Conservation (phyloP, 1,284 basidiomycete genomes). For the Ceratobasidium theobromae region DNA sequence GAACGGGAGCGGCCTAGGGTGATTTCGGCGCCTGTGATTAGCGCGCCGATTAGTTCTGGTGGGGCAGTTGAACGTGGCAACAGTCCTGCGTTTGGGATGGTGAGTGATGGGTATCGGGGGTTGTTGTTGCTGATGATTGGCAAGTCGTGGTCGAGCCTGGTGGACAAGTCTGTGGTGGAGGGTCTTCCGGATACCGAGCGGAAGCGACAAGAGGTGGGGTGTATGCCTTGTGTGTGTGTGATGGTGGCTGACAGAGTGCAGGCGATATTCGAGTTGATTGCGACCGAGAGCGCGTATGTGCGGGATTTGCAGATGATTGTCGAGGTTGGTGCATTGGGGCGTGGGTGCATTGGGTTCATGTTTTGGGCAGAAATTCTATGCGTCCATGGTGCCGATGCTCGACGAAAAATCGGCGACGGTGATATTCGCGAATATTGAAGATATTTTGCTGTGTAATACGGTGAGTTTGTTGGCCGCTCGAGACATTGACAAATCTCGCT, state of each 20-base stretch:
- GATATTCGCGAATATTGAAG: slow-evolving; percentile 92
- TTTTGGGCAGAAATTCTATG: slow-evolving; percentile 87
- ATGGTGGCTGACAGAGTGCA: slow-evolving; percentile 38
- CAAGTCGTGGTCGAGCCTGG: slow-evolving; percentile 87
- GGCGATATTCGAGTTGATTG: slow-evolving; percentile 90
- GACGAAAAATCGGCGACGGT: slow-evolving; percentile 76
- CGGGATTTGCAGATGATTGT: slow-evolving; percentile 88
- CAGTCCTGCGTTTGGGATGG: slow-evolving; percentile 67
- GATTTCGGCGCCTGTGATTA: slow-evolving; percentile 42
- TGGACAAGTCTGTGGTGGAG: slow-evolving; percentile 77
- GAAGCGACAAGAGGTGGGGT: slow-evolving; percentile 77
- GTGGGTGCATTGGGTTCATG: not conserved
- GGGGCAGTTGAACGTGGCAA: slow-evolving; percentile 46
- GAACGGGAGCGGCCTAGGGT: no score
- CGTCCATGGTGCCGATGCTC: slow-evolving; percentile 70
- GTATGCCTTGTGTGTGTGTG: not conserved
- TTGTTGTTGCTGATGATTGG: slow-evolving; percentile 17
- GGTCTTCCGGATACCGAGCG: slow-evolving; percentile 76
- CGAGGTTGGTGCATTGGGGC: slow-evolving; percentile 55
- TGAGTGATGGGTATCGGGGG: slow-evolving; percentile 48
- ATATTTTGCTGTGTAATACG: slow-evolving; percentile 84
- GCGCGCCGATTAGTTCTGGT: slow-evolving; percentile 43
- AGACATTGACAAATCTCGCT: slow-evolving; percentile 32
- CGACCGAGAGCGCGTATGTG: slow-evolving; percentile 85
- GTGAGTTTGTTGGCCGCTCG: slow-evolving; percentile 47